Evolutionary conservation across 495 filamentous ascomycete species (phyloP).

Genomic region (Antarctomyces pellizariae): DNA sequence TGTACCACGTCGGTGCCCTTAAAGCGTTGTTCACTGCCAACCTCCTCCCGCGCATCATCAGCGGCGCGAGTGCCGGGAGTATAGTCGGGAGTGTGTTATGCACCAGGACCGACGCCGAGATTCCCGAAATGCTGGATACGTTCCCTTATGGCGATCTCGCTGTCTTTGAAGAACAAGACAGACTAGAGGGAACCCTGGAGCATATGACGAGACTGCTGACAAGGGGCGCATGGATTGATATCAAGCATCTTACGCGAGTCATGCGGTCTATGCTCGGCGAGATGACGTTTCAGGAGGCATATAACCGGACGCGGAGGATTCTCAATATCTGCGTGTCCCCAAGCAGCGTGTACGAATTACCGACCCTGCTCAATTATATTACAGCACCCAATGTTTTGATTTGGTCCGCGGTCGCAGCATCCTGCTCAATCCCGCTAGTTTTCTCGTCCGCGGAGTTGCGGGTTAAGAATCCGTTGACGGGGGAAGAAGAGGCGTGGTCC

Average conservation of each 20-base stretch:
- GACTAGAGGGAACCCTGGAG: conserved; percentile 40
- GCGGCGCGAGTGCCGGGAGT: conserved; percentile 81
- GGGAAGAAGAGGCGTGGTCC: conserved; percentile 60
- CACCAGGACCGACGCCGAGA: conserved; percentile 63
- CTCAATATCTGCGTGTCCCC: conserved; percentile 85
- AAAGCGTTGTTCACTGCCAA: conserved; percentile 56
- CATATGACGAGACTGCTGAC: conserved; percentile 59
- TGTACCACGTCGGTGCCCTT: conserved; percentile 90
- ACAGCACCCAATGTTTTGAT: conserved; percentile 87
- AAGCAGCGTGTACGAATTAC: conserved; percentile 67
- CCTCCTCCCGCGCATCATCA: conserved; percentile 75
- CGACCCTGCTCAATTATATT: conserved; percentile 72
- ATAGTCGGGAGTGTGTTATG: conserved; percentile 79
- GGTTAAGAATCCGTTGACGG: conserved; percentile 68
- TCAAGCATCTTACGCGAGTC: conserved; percentile 49
- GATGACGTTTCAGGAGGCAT: conserved; percentile 86
- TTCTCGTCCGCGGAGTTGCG: conserved; percentile 55
- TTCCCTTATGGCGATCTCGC: conserved; percentile 66
- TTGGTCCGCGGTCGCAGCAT: conserved; percentile 89
- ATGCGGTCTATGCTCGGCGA: conserved; percentile 65
- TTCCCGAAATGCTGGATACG: conserved; percentile 41
- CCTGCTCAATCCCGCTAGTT: conserved; percentile 78
- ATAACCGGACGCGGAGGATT: conserved; percentile 74
- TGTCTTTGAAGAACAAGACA: conserved; percentile 56
- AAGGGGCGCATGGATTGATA: conserved; percentile 63